phyloP scores from a whole-genome alignment of 257 asterid species.

The Perilla frutescens region DNA sequence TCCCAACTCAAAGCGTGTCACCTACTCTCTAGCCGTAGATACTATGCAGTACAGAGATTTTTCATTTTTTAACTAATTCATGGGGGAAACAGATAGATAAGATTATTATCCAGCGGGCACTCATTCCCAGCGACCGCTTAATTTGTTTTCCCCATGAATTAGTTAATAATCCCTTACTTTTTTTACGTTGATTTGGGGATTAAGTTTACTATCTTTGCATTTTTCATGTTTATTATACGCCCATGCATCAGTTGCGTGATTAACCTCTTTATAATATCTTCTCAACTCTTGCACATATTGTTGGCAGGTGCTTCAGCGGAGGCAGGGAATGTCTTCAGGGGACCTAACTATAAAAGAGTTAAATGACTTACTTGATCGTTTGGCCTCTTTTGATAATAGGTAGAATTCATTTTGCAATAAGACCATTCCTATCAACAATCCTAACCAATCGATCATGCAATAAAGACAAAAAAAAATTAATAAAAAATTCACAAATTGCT shows the following conservation, averaged over 20 bases:
- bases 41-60: too few relatives aligned
- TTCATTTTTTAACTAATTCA: too few relatives aligned
- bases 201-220: conserved; percentile 3
- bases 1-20: neutral
- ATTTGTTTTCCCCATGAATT: neutral
- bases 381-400: conserved; percentile 86
- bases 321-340: conserved; percentile 88
- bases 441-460: too few relatives aligned
- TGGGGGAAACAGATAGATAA: too few relatives aligned
- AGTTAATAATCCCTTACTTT: neutral
- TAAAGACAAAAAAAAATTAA: neutral
- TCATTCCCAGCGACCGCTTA: too few relatives aligned
- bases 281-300: conserved; percentile 29
- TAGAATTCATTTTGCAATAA: conserved; percentile 28
- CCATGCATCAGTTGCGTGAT: neutral
- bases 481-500: too few relatives aligned
- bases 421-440: too few relatives aligned
- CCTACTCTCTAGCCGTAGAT: too few relatives aligned
- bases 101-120: too few relatives aligned
- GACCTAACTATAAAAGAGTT: conserved; percentile 71
- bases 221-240: conserved; percentile 9
- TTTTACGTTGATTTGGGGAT: neutral
- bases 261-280: conserved; percentile 10
- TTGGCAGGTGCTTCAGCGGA: conserved; percentile 72
- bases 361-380: conserved; percentile 85